Percentiles rank a stretch among this genome's conserved stretches.
Conservation (phyloP, 495 filamentous ascomycete species). For the Annulohypoxylon maeteangense region DNA sequence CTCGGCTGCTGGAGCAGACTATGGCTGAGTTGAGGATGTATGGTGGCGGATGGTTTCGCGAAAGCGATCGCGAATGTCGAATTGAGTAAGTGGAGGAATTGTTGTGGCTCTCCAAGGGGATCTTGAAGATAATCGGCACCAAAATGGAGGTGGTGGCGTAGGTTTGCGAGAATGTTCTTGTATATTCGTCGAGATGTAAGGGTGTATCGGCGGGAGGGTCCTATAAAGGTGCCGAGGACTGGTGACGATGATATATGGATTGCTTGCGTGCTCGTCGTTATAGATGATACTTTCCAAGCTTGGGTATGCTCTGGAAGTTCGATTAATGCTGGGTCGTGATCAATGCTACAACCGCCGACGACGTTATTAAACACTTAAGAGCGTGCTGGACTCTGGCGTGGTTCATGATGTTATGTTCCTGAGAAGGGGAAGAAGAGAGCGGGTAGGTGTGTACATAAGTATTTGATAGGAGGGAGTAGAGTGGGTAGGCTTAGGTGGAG, state of each 20-base stretch:
- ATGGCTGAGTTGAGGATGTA: constrained; percentile 31
- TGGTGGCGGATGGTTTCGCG: constrained; percentile 41
- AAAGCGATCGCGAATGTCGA: constrained; percentile 44
- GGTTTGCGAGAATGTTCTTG: constrained; percentile 24
- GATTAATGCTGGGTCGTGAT: constrained; percentile 41
- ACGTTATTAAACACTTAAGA: constrained; percentile 34
- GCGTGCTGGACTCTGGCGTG: constrained; percentile 34
- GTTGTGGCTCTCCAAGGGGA: constrained; percentile 1
- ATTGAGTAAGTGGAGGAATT: constrained; percentile 17
- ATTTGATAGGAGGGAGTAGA: constrained; percentile 48
- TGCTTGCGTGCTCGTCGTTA: constrained; percentile 30
- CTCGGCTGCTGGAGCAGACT: constrained; percentile 45
- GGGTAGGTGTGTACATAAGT: constrained; percentile 49
- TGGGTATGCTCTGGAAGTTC: constrained; percentile 16
- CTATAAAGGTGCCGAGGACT: constrained; percentile 17
- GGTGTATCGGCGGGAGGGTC: constrained; percentile 12
- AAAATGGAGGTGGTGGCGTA: constrained; percentile 9
- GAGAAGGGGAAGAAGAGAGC: constrained; percentile 27
- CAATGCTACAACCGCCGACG: constrained; percentile 35
- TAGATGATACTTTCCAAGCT: constrained; percentile 22
- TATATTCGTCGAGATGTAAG: constrained; percentile 5
- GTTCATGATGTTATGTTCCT: constrained; percentile 37
- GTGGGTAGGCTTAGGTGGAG: constrained; percentile 40
- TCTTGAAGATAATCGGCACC: constrained; percentile 40
- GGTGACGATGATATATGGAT: constrained; percentile 26